These are phyloP conservation scores for Plasmodium vivax DNA, from an alignment of 169 alveolate species.

Conservation along the genomic window DNA sequence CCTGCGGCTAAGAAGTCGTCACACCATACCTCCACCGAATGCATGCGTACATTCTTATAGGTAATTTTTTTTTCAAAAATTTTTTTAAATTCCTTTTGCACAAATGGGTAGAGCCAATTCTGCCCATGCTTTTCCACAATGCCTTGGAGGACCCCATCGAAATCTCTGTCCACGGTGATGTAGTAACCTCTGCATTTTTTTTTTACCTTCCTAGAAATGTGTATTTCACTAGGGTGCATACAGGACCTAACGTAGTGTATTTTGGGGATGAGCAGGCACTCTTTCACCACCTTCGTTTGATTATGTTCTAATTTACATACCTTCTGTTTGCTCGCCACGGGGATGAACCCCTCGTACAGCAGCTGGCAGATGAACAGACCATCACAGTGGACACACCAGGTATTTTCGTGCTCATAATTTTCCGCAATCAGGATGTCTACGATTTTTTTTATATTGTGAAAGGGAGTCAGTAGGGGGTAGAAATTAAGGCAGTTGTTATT, in stretches of 20 bases:
- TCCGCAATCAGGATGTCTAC: conserved; percentile 48
- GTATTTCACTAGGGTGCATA: conserved; percentile 77
- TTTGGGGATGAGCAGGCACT: conserved; percentile 75
- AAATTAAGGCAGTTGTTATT: conserved; percentile 23
- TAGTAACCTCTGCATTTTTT: conserved; percentile 50
- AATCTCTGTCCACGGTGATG: conserved; percentile 78
- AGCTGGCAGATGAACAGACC: conserved; percentile 75
- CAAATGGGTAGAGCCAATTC: conserved; percentile 83
- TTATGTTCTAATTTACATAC: not conserved
- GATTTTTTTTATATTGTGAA: conserved; percentile 47
- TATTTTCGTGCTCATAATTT: conserved; percentile 75
- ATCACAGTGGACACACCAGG: conserved; percentile 83
- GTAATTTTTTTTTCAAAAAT: conserved; percentile 73
- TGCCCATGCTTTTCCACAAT: conserved; percentile 82
- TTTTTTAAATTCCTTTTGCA: conserved; percentile 77
- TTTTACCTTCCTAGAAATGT: conserved; percentile 74
- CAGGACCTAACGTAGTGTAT: conserved; percentile 78
- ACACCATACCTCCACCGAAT: conserved; percentile 83
- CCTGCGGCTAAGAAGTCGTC: conserved; percentile 80
- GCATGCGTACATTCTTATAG: conserved; percentile 51
- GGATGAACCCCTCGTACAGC: conserved; percentile 78
- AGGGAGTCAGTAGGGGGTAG: conserved; percentile 77
- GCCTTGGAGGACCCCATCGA: conserved; percentile 79
- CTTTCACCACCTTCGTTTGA: conserved; percentile 33
- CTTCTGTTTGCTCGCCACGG: conserved; percentile 76